Evolutionary conservation across 192 early-diverging fungal genomes (phyloP).

Genomic region (Paraglomus brasilianum): DNA sequence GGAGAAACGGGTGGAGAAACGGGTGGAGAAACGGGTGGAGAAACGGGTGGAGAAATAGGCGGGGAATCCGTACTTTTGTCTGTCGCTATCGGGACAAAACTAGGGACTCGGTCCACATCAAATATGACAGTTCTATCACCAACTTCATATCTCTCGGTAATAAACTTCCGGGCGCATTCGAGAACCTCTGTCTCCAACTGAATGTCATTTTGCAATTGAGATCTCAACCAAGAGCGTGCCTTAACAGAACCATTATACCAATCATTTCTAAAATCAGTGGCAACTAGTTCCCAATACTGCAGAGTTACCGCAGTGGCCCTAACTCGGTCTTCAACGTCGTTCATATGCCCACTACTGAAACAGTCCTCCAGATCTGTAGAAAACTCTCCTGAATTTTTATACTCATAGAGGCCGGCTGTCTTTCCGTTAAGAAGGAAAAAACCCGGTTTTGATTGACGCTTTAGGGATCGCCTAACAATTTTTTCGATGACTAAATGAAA

Average conservation of each 20-base stretch:
- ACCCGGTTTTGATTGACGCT: conserved; percentile 1
- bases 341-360: conserved; percentile 5
- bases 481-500: not conserved
- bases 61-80: no score
- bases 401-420: not conserved
- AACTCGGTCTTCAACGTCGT: not conserved
- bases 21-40: no score
- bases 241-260: conserved; percentile 10
- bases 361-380: not conserved
- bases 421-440: not conserved
- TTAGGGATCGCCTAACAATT: not conserved
- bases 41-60: no score
- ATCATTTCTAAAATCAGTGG: not conserved
- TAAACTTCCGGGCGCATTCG: conserved; percentile 18
- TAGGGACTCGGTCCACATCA: no score
- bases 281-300: conserved; percentile 17
- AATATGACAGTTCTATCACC: no score
- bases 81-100: no score
- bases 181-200: conserved; percentile 5
- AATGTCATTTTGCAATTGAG: conserved; percentile 14
- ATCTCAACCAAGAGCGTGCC: conserved; percentile 10
- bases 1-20: no score
- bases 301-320: conserved; percentile 11
- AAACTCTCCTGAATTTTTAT: not conserved
- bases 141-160: conserved; percentile 14